Conservation (phyloP, 805 yeast genomes). For the Cyberlindnera maclurae region DNA sequence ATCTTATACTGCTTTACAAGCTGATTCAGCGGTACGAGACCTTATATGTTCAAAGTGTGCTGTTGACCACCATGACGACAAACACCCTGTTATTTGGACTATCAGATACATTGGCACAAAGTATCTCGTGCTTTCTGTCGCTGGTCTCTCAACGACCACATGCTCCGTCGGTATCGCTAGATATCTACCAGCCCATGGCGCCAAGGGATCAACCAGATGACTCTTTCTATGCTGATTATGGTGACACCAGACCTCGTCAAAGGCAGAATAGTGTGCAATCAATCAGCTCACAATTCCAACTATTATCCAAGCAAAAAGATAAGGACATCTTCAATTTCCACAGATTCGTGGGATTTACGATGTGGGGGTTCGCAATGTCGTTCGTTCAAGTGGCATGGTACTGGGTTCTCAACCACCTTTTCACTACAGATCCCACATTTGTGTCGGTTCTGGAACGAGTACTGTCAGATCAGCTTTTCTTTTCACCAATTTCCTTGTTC, state of each 20-base stretch:
- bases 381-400: conserved; percentile 89
- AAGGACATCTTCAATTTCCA: conserved; percentile 47
- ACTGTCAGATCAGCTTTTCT: conserved; percentile 81
- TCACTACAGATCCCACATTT: conserved; percentile 74
- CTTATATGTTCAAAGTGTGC: conserved; percentile 55
- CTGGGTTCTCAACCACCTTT: conserved; percentile 66
- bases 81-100: conserved; percentile 78
- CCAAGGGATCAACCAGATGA: conserved; percentile 15
- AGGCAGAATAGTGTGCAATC: conserved; percentile 24
- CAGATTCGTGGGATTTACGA: conserved; percentile 70
- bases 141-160: conserved; percentile 5
- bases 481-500: conserved; percentile 78
- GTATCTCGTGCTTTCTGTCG: conserved; percentile 18
- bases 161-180: conserved; percentile 8
- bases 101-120: conserved; percentile 89
- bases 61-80: conserved; percentile 74
- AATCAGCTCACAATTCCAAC: conserved; percentile 23
- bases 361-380: conserved; percentile 83
- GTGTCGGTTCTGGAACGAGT: conserved; percentile 83
- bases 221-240: conserved; percentile 24
- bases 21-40: conserved; percentile 52
- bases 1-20: conserved; percentile 43
- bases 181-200: conserved; percentile 3
- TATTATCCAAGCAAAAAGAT: conserved; percentile 22
- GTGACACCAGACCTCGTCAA: conserved; percentile 20